Conservation (phyloP, 164 flowering plant species). For the Vitis rupestris region DNA sequence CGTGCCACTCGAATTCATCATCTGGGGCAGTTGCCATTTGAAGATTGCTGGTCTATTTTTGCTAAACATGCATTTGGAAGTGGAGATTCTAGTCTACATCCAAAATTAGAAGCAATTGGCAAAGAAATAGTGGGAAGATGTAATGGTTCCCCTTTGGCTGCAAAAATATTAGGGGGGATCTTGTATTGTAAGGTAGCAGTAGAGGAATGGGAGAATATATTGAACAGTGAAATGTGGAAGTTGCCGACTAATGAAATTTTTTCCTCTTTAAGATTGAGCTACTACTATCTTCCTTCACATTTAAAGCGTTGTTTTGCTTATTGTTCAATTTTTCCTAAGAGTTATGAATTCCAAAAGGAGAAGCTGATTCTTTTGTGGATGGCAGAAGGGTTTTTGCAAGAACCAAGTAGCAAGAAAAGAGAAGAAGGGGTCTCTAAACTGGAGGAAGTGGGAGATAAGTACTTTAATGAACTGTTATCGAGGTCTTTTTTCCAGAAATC, state of each 20-base stretch:
- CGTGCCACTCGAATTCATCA: not conserved
- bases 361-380: too few relatives aligned
- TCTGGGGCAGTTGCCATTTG: not conserved
- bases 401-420: too few relatives aligned
- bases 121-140: conserved; percentile 7
- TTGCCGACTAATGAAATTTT: not conserved
- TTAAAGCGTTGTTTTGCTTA: conserved; percentile 15
- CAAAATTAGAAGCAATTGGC: conserved; percentile 1
- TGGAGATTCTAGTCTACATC: not conserved
- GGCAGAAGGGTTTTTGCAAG: too few relatives aligned
- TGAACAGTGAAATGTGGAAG: conserved; percentile 12
- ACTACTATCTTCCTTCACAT: conserved; percentile 23
- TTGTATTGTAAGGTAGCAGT: not conserved
- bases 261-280: conserved; percentile 16
- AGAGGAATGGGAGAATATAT: not conserved
- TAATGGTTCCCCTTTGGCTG: conserved; percentile 12
- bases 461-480: too few relatives aligned
- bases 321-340: too few relatives aligned
- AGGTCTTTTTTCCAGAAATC: too few relatives aligned
- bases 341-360: too few relatives aligned
- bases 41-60: conserved; percentile 2
- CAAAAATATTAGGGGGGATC: conserved; percentile 10
- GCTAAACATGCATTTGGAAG: conserved; percentile 5
- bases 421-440: too few relatives aligned
- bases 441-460: too few relatives aligned